These are phyloP conservation scores for Taphrina communis DNA, from an alignment of 1,139 yeast species.

Conservation along the genomic window DNA sequence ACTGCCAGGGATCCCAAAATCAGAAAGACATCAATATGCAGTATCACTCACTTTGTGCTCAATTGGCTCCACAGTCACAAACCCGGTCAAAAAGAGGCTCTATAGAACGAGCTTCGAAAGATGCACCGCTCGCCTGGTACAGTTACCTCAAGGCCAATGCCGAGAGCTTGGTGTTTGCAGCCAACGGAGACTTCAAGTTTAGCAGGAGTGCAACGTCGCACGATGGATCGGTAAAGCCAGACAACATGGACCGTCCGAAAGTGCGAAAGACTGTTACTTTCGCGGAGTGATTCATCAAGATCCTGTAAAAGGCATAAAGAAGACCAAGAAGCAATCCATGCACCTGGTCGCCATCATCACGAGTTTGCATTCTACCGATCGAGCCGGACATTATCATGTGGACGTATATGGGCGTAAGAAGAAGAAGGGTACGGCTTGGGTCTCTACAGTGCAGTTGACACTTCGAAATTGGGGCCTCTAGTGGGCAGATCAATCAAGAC, in stretches of 20 bases:
- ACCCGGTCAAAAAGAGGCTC: background rate
- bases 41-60: conserved; percentile 18
- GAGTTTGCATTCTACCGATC: too few relatives aligned
- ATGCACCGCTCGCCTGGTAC: conserved; percentile 19
- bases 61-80: conserved; percentile 8
- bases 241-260: background rate
- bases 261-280: conserved; percentile 26
- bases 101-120: background rate
- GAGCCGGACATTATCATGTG: too few relatives aligned
- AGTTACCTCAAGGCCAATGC: conserved; percentile 16
- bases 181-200: conserved; percentile 6
- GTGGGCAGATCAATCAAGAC: too few relatives aligned
- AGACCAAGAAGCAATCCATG: too few relatives aligned
- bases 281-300: background rate
- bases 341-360: too few relatives aligned
- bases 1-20: background rate
- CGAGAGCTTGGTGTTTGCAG: conserved; percentile 1
- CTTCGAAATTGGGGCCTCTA: too few relatives aligned
- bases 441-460: too few relatives aligned
- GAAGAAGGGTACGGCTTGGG: too few relatives aligned
- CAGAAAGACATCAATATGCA: conserved; percentile 1
- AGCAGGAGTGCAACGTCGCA: conserved; percentile 12
- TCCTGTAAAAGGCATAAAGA: too few relatives aligned
- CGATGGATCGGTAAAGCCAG: background rate
- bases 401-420: too few relatives aligned